Base-by-base conservation (phyloP, 192 early-diverging fungal genomes). In the Backusella sp. region DNA sequence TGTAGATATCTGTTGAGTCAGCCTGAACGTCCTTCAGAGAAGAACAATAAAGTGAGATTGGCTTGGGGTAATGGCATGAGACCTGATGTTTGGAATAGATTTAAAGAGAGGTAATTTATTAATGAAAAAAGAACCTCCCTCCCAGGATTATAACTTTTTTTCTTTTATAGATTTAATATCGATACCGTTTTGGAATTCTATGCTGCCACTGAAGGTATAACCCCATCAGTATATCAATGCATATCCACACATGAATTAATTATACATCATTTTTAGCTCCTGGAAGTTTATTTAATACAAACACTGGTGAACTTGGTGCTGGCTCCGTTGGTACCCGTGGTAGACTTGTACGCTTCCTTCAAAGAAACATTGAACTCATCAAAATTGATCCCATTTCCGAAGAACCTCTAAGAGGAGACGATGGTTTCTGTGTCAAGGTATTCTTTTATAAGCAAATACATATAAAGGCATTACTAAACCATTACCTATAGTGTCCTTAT, bases 1-100 rank as follows among this genome's bases (percentile, higher is more conserved):
- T 89, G 87, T 39, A 82, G 91, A 69, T 93, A 91, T 68, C 74
- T 93, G 21, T 36, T 92, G 23, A 79, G 77, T 59, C 80, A 81
- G 7, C 88, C 90, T 0, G 71, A 82, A 21, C 44, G 68, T n/a
- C 80, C 87, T 14, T 15, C 78, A 6, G 90, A 91, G 26, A 84
- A 83, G 21, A 70, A 75, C 17, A 89, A 92, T 66, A 79, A 82
- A 4, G 80, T 93, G 36, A 79, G 83, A 21, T 23, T 91, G 28
- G 83, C 82, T 6, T 84, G 86, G 71, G 92, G 92, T 36, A 93
- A 93, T 77, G 92, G 91, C 6, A 82, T 93, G 80, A 76, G 90
- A 6, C 87, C 86, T 8, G 92, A 93, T 35, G 80, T 93, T 4
- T 93, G 92, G 91, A 53, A 68, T 53, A 76, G 73, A 21, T 91